A percentile compares a stretch with the other conserved stretches of the same genome.
These are phyloP conservation scores for Apiotrichum porosum DNA, from an alignment of 1,284 basidiomycete species.

Conservation along the genomic window DNA sequence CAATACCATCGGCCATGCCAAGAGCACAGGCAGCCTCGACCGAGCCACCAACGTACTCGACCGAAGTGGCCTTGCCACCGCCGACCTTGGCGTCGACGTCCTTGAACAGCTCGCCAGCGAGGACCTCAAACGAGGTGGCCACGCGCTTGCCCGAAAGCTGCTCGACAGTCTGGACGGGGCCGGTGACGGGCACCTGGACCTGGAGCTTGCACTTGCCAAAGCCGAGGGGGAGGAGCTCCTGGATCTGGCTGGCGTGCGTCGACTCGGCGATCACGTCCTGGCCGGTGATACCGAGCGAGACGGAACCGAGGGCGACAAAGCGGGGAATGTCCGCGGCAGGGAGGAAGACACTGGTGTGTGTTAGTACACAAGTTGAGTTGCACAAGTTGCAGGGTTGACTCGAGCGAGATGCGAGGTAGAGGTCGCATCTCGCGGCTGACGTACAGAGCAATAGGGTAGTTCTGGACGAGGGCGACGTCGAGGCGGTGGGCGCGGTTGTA, in stretches of 20 bases:
- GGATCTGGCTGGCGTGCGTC: conserved; percentile 68
- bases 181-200: conserved; percentile 85
- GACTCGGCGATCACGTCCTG: conserved; percentile 96
- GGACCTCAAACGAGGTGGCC: conserved; percentile 88
- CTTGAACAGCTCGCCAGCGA: conserved; percentile 75
- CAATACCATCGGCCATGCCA: conserved; percentile 94
- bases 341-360: conserved; percentile 73
- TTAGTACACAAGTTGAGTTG: background rate
- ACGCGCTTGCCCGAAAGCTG: conserved; percentile 85
- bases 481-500: conserved; percentile 84
- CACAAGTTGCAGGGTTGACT: background rate
- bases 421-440: conserved; percentile 34
- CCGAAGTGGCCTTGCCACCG: conserved; percentile 60
- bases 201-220: conserved; percentile 94
- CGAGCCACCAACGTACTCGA: conserved; percentile 95
- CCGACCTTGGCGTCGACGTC: conserved; percentile 63
- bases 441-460: conserved; percentile 88
- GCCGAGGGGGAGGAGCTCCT: conserved; percentile 75
- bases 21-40: conserved; percentile 97
- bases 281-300: conserved; percentile 60
- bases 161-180: conserved; percentile 65
- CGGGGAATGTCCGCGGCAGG: conserved; percentile 97
- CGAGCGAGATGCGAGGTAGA: background rate
- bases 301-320: conserved; percentile 95
- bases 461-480: conserved; percentile 87